Evolutionary conservation across 2,329 filamentous ascomycete genomes (phyloP).

Genomic region (Ophiostoma angusticollis): DNA sequence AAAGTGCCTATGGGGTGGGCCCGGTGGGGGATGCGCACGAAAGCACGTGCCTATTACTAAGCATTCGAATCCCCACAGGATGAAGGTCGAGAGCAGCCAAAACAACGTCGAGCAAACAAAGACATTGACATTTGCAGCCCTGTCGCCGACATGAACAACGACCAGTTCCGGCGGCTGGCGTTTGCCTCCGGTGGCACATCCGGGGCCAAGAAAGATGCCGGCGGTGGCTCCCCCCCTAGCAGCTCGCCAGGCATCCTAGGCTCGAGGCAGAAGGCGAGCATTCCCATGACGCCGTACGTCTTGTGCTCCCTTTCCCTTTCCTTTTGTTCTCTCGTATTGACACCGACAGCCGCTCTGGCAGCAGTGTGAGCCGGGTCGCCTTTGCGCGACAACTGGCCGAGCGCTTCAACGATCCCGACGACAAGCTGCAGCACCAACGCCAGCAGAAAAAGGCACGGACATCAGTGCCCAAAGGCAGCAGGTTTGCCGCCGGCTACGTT

Average conservation of each 20-base stretch:
- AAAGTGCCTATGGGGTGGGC: slow-evolving; percentile 6
- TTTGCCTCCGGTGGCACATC: slow-evolving; percentile 24
- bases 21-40: slow-evolving; percentile 5
- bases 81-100: too few species aligned
- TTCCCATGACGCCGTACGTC: slow-evolving; percentile 86
- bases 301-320: background rate
- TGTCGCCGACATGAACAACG: slow-evolving; percentile 64
- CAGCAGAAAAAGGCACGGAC: slow-evolving; percentile 68
- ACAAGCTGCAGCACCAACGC: too few species aligned
- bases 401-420: slow-evolving; percentile 40
- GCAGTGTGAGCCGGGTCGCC: slow-evolving; percentile 42
- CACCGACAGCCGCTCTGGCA: slow-evolving; percentile 47
- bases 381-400: slow-evolving; percentile 81
- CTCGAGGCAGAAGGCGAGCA: slow-evolving; percentile 64
- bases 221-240: too few species aligned
- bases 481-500: slow-evolving; percentile 65
- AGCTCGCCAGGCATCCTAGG: slow-evolving; percentile 43
- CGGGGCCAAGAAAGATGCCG: slow-evolving; percentile 15
- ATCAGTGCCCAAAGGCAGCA: slow-evolving; percentile 69
- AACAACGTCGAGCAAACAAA: background rate
- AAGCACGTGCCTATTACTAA: slow-evolving; percentile 11
- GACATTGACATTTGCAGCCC: background rate
- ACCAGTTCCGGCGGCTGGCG: slow-evolving; percentile 78
- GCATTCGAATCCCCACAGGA: too few species aligned
- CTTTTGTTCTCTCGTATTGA: background rate